Conservation (phyloP, 768 basidiomycete species). For the Leccinum broughii region DNA sequence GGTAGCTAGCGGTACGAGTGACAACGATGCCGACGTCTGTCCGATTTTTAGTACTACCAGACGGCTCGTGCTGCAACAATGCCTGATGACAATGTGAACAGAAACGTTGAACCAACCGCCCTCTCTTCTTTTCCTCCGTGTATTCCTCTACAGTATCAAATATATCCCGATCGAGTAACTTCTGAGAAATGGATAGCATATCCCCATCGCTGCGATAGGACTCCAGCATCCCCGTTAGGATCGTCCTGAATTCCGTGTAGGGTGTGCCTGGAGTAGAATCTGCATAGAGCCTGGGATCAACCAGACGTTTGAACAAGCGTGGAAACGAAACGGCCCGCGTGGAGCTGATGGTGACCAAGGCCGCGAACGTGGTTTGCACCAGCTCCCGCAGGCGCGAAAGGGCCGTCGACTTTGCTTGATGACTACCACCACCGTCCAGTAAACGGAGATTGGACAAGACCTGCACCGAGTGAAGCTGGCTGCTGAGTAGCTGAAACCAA, state of each 20-base stretch:
- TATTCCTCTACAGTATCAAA: slow-evolving; percentile 69
- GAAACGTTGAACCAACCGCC: slow-evolving; percentile 55
- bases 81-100: slow-evolving; percentile 58
- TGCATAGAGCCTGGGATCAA: slow-evolving; percentile 62
- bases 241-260: slow-evolving; percentile 89
- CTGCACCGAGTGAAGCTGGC: slow-evolving; percentile 81
- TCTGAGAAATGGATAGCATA: slow-evolving; percentile 80
- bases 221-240: slow-evolving; percentile 94
- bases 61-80: slow-evolving; percentile 33
- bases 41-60: slow-evolving; percentile 13
- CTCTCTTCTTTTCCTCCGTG: slow-evolving; percentile 54
- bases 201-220: slow-evolving; percentile 93
- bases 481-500: slow-evolving; percentile 85
- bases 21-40: slow-evolving; percentile 41
- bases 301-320: slow-evolving; percentile 86
- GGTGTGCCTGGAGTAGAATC: slow-evolving; percentile 56
- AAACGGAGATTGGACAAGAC: slow-evolving; percentile 50
- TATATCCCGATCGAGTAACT: slow-evolving; percentile 78
- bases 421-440: slow-evolving; percentile 23
- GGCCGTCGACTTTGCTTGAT: slow-evolving; percentile 21
- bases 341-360: slow-evolving; percentile 82
- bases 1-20: slow-evolving; percentile 63
- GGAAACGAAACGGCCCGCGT: slow-evolving; percentile 86
- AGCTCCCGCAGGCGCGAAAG: slow-evolving; percentile 64
- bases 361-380: slow-evolving; percentile 81